Evolutionary conservation across 306 rosid genomes (phyloP).

Genomic region (Cicer cuneatum): DNA sequence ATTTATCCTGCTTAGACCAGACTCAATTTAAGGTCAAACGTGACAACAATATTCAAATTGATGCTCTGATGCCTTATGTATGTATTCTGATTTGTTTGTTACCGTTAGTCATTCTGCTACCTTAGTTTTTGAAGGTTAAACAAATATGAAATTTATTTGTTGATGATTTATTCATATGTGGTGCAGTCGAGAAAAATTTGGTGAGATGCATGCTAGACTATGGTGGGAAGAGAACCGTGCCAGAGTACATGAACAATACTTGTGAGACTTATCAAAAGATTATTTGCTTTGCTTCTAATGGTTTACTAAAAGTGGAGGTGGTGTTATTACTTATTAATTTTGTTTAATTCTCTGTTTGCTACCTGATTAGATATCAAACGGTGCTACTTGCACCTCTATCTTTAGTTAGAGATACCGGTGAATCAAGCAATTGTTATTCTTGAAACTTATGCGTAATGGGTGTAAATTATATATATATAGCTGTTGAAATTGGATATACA

Average conservation of each 20-base stretch:
- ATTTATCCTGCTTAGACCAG: slow-evolving; percentile 3
- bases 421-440: slow-evolving; percentile 32
- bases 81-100: not conserved
- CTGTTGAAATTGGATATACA: slow-evolving; percentile 45
- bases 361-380: slow-evolving; percentile 46
- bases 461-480: slow-evolving; percentile 49
- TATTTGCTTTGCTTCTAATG: slow-evolving; percentile 38
- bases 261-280: slow-evolving; percentile 54
- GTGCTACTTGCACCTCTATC: slow-evolving; percentile 56
- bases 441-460: slow-evolving; percentile 37
- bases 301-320: slow-evolving; percentile 51
- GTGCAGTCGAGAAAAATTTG: slow-evolving; percentile 93
- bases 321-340: slow-evolving; percentile 45
- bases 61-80: slow-evolving; percentile 24
- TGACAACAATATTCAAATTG: slow-evolving; percentile 1
- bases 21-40: not conserved
- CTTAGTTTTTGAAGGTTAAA: slow-evolving; percentile 23
- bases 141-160: slow-evolving; percentile 29
- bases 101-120: slow-evolving; percentile 18
- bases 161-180: slow-evolving; percentile 33
- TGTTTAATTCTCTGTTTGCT: slow-evolving; percentile 52
- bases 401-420: slow-evolving; percentile 35
- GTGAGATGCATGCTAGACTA: slow-evolving; percentile 94
- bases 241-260: slow-evolving; percentile 91
- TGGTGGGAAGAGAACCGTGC: slow-evolving; percentile 99